Percentiles rank a stretch among this genome's conserved stretches.
Evolutionary conservation across 2,329 filamentous ascomycete species (phyloP).

Genomic region (Trichoderma breve): DNA sequence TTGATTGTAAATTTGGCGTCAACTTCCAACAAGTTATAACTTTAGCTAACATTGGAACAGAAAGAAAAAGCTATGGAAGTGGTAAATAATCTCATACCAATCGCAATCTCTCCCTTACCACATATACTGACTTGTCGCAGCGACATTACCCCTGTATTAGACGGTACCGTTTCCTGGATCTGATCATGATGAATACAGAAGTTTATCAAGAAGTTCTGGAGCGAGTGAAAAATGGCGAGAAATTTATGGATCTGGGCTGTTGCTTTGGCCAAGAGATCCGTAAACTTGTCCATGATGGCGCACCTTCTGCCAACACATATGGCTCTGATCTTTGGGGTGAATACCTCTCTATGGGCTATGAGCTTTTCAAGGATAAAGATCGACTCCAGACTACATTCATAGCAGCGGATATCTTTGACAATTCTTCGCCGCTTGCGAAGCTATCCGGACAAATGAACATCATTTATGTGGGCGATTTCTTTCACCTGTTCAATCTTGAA

Average conservation of each 20-base stretch:
- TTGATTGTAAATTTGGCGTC: background rate
- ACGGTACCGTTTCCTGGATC: background rate
- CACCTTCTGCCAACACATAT: constrained; percentile 2
- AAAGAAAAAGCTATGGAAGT: background rate
- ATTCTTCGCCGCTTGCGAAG: background rate
- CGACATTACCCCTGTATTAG: background rate
- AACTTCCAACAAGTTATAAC: too few relatives aligned
- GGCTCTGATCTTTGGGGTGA: background rate
- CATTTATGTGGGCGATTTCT: background rate
- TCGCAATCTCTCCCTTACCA: background rate
- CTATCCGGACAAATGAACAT: background rate
- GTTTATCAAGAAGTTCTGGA: background rate
- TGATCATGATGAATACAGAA: background rate
- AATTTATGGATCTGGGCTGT: background rate
- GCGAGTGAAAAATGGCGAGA: background rate
- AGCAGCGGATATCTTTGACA: background rate
- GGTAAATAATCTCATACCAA: background rate
- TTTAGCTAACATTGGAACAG: background rate
- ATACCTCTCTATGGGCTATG: background rate
- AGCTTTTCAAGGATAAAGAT: background rate
- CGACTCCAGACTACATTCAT: background rate
- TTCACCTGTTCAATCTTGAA: background rate
- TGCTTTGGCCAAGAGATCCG: constrained; percentile 1
- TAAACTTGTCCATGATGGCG: background rate
- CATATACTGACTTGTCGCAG: background rate